phyloP scores from a whole-genome alignment of 1,139 yeast genomes.

The Blastobotrys apis region DNA sequence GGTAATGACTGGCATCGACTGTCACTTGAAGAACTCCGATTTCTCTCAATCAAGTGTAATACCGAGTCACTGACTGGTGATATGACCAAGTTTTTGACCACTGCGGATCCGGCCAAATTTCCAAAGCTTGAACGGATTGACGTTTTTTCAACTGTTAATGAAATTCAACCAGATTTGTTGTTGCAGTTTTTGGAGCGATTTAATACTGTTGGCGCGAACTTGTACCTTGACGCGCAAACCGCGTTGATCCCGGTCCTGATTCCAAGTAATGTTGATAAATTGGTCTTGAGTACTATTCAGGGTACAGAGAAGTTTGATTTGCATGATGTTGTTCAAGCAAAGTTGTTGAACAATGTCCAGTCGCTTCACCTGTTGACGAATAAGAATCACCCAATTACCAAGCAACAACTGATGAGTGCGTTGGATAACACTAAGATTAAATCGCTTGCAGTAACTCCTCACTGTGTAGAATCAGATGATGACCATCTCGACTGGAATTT shows the following conservation, averaged over 20 bases:
- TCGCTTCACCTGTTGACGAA: slow-evolving; percentile 11
- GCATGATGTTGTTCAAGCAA: slow-evolving; percentile 8
- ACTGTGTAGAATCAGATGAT: slow-evolving; percentile 12
- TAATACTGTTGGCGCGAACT: not conserved
- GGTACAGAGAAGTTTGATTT: slow-evolving; percentile 13
- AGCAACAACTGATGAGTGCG: slow-evolving; percentile 12
- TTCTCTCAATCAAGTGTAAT: slow-evolving; percentile 5
- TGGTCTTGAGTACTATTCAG: slow-evolving; percentile 11
- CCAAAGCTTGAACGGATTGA: slow-evolving; percentile 8
- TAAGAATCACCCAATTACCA: slow-evolving; percentile 13
- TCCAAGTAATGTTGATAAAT: slow-evolving; percentile 5
- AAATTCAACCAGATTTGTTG: slow-evolving; percentile 8
- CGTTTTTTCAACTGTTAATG: slow-evolving; percentile 2
- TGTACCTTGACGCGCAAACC: slow-evolving; percentile 10
- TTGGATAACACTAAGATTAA: slow-evolving; percentile 3
- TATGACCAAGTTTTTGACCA: not conserved
- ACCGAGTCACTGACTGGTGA: slow-evolving; percentile 1
- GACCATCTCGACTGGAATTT: slow-evolving; percentile 10
- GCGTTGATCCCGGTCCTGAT: slow-evolving; percentile 6
- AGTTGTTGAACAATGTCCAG: slow-evolving; percentile 7
- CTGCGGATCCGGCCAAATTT: not conserved
- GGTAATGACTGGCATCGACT: not conserved
- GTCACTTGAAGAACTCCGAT: slow-evolving; percentile 10
- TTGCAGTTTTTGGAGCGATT: slow-evolving; percentile 5
- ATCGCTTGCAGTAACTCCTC: slow-evolving; percentile 11